Evolutionary conservation across 2,329 filamentous ascomycete species (phyloP), one percentile per base, ranked within the genome.

Genomic region (Fusarium anguioides): DNA sequence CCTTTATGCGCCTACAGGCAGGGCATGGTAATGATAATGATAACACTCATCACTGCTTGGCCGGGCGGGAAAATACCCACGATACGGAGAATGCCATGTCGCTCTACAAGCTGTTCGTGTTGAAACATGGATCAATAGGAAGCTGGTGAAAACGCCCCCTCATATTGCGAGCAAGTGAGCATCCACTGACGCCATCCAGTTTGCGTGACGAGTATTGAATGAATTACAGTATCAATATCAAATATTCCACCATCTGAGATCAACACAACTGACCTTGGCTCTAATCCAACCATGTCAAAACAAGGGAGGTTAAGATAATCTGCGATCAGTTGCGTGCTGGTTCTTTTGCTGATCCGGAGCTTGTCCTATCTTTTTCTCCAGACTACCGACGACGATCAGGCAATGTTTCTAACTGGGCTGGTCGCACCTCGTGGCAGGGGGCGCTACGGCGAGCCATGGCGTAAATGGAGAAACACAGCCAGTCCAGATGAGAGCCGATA

Each of bases 141-240:
- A 36, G 27, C 39, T 36, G 48, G 46, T 23, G 26, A 36, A 35
- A 56, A 53, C 26, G 51, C 31, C 36, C 37, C 42, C 60, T 41
- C 45, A 33, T 39, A 62, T 70, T 53, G 56, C 67, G 69, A 71
- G 65, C 53, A 54, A 57, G 36, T 23, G 47, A 62, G 46, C 26
- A 27, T 51, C 49, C 49, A 54, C 67, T 72, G 64, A 72, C 70
- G 70, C 62, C 68, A 72, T 69, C 29, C 31, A 29, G 26, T 40
- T 60, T 58, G 26, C 45, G 29, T 36, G 12, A 33, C 37, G 12
- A 48, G 20, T 17, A 26, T 31, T 14, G 29, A 31, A 35, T 8
- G 27, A 31, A 39, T 55, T 47, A 29, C 46, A 53, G 47, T 57
- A 64, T 42, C 23, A 49, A 50, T 41, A 40, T 27, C 46, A 46